These are phyloP conservation scores for Sugiyamaella xylanicola DNA, from an alignment of 1,139 yeast species.

Conservation along the genomic window DNA sequence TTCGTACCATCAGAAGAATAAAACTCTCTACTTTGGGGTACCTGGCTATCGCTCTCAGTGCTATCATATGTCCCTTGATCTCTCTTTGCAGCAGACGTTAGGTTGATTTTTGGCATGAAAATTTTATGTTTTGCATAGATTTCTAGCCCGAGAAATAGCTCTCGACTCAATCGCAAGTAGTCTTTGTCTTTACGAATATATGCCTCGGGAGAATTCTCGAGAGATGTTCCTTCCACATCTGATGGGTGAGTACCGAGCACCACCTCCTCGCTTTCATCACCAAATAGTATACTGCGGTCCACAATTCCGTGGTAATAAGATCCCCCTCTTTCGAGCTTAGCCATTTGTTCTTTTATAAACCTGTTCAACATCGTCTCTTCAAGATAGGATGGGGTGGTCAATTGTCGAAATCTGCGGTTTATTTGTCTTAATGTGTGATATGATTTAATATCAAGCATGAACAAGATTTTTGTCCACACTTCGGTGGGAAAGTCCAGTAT, in stretches of 20 bases:
- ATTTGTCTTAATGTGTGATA: constrained; percentile 23
- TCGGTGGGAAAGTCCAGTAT: constrained; percentile 24
- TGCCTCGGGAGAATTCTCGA: background rate
- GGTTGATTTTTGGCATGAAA: constrained; percentile 11
- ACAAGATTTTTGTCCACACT: constrained; percentile 19
- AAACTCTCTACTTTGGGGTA: background rate
- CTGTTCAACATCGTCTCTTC: constrained; percentile 16
- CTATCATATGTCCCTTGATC: background rate
- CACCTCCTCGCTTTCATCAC: background rate
- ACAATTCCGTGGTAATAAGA: constrained; percentile 6
- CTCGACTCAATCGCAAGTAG: constrained; percentile 3
- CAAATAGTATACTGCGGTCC: background rate
- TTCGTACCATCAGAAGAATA: constrained; percentile 17
- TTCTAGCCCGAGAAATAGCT: constrained; percentile 15
- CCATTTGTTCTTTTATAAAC: constrained; percentile 4
- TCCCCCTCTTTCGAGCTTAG: background rate
- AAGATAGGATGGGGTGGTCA: constrained; percentile 13
- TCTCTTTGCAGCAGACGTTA: background rate
- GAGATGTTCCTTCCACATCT: background rate
- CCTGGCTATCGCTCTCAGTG: background rate
- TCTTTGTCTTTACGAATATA: background rate
- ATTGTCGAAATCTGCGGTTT: constrained; percentile 16
- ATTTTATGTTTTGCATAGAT: constrained; percentile 16
- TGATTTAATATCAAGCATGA: constrained; percentile 23
- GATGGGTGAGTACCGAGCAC: background rate